Percentiles rank a stretch among this genome's conserved stretches.
These are phyloP conservation scores for Ascosphaera acerosa DNA, from an alignment of 2,329 filamentous ascomycete genomes.

Conservation along the genomic window DNA sequence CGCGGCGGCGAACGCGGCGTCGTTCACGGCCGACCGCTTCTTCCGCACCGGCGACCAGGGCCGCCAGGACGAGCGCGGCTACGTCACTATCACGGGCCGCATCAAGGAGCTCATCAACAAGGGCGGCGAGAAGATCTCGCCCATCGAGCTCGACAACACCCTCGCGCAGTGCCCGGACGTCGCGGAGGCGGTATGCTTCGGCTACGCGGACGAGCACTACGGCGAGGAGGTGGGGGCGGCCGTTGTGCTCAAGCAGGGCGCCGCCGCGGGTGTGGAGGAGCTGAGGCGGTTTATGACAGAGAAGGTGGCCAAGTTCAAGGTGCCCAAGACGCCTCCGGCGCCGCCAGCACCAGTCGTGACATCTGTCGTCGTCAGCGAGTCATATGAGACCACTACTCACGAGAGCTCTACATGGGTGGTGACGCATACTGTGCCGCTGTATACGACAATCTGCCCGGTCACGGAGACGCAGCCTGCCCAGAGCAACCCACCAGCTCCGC, in stretches of 20 bases:
- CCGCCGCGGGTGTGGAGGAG: conserved; percentile 30
- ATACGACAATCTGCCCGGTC: too few relatives aligned
- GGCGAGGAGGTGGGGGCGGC: conserved; percentile 62
- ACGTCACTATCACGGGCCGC: conserved; percentile 65
- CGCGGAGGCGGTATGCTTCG: conserved; percentile 59
- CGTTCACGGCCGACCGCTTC: conserved; percentile 51
- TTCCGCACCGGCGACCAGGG: conserved; percentile 80
- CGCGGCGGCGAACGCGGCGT: conserved; percentile 42
- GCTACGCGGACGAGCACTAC: conserved; percentile 57
- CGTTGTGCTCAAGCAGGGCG: conserved; percentile 43
- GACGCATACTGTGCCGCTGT: too few relatives aligned
- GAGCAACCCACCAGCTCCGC: too few relatives aligned
- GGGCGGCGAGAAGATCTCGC: conserved; percentile 71
- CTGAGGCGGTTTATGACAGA: conserved; percentile 43
- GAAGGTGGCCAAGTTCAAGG: conserved; percentile 58
- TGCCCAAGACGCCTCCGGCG: conserved; percentile 64
- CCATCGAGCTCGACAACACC: conserved; percentile 67
- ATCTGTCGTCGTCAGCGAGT: conserved; percentile 3
- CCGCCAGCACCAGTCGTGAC: too few relatives aligned
- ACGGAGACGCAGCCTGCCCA: too few relatives aligned
- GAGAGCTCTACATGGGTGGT: too few relatives aligned
- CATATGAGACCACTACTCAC: too few relatives aligned
- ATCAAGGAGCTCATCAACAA: conserved; percentile 87
- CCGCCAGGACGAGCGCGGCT: conserved; percentile 53
- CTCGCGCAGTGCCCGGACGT: conserved; percentile 48